A percentile compares a stretch with the other conserved stretches of the same genome.
Evolutionary conservation across 441 rosid species (phyloP).

Genomic region (Gossypium aridum): DNA sequence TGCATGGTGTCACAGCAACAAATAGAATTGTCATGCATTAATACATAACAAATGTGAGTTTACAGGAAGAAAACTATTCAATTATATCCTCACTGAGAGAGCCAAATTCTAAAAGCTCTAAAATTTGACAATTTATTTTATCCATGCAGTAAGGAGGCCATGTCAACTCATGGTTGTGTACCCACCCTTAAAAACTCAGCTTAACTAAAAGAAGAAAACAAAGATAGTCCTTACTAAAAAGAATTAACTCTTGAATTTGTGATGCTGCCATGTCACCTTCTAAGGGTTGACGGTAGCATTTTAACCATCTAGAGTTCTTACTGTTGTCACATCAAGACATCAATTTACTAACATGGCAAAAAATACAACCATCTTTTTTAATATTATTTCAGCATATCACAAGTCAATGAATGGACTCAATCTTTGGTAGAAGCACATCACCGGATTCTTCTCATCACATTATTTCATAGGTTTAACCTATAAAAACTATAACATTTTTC

Average conservation of each 20-base stretch:
- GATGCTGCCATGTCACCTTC: not conserved
- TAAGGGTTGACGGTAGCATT: not conserved
- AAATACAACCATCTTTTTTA: not conserved
- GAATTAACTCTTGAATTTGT: not conserved
- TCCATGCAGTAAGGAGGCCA: not conserved
- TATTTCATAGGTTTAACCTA: not conserved
- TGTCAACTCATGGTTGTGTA: not conserved
- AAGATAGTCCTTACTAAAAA: not conserved
- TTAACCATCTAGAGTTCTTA: not conserved
- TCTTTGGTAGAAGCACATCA: not conserved
- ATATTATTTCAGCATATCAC: not conserved
- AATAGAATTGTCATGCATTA: not conserved
- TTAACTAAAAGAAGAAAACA: conserved; percentile 6
- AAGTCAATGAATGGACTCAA: not conserved
- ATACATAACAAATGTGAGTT: not conserved
- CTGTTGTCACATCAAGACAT: not conserved
- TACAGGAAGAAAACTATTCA: not conserved
- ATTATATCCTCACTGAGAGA: not conserved
- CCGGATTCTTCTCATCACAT: conserved; percentile 2
- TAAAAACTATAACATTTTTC: no score
- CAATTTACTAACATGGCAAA: not conserved
- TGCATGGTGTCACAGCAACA: not conserved
- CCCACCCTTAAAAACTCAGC: not conserved
- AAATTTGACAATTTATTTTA: not conserved
- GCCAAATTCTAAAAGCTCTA: not conserved